phyloP scores from a whole-genome alignment of 306 rosid genomes.

The Vigna unguiculata region DNA sequence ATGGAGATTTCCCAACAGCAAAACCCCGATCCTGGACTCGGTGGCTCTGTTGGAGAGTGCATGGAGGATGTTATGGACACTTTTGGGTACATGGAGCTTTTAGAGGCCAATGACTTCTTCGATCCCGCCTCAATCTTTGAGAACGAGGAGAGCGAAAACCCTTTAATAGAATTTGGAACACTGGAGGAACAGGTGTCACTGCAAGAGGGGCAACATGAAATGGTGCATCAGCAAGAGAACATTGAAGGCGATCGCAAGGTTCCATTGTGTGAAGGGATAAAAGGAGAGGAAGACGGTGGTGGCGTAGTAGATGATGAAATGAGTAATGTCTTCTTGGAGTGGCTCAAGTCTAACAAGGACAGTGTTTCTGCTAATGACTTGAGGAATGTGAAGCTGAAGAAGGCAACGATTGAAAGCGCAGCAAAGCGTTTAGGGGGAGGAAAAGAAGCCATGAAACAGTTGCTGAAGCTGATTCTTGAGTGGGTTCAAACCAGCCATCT shows the following conservation, averaged over 20 bases:
- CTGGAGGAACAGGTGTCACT: constrained; percentile 32
- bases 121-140: constrained; percentile 69
- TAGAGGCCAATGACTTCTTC: constrained; percentile 67
- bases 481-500: constrained; percentile 97
- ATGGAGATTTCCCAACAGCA: constrained; percentile 61
- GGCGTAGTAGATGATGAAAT: constrained; percentile 58
- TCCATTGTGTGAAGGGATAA: constrained; percentile 37
- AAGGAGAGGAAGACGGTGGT: constrained; percentile 37
- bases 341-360: constrained; percentile 82
- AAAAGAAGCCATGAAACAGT: constrained; percentile 87
- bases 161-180: constrained; percentile 53
- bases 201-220: constrained; percentile 35
- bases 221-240: constrained; percentile 4
- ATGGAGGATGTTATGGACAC: constrained; percentile 79
- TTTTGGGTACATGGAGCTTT: constrained; percentile 84
- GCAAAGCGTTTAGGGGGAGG: constrained; percentile 92
- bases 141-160: constrained; percentile 51
- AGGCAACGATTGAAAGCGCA: constrained; percentile 81
- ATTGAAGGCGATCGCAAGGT: constrained; percentile 29
- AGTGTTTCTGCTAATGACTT: constrained; percentile 86
- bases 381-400: constrained; percentile 85
- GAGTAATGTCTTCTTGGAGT: constrained; percentile 88
- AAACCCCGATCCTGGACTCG: constrained; percentile 12
- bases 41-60: constrained; percentile 48
- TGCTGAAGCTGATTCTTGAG: constrained; percentile 85